Base-by-base conservation (phyloP, 148 eudicot genomes). In the Diospyros lotus region DNA sequence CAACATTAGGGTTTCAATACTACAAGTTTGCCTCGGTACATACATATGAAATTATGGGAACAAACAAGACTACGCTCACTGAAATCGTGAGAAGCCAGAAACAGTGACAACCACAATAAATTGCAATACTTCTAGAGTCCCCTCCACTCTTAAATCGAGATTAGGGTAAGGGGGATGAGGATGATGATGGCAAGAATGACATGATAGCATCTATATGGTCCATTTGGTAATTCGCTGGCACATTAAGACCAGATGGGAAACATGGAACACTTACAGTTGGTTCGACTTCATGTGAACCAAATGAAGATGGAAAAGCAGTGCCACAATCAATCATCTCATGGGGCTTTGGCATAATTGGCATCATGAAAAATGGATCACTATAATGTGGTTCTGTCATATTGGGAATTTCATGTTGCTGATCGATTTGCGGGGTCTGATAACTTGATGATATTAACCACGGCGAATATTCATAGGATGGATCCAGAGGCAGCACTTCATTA, bases 151-250 rank as follows among this genome's bases (percentile, higher is more conserved):
- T 28, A 28, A 28, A 28, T 28, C 28, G 42, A 4, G 64, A 42
- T 17, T 51, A 8, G 18, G 64, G 55, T 2, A 62, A 75, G 2
- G 66, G 53, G 15, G 67, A 50, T n/a, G 71, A 56, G 12, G 77
- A 73, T 1, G 84, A 69, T 40, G 76, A 66, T 51, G 72, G 73
- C 5, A 72, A 14, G 54, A 79, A 50, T 43, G 78, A 54, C 76
- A 75, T 54, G 55, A 76, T 40, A 10, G 78, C 62, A 3, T 81
- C 80, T 15, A 76, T 73, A 58, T 53, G 46, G 15, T 73, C 75
- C 71, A 53, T 60, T 8, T 66, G 79, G 59, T 72, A 42, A 44
- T 44, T 1, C 13, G 78, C 62, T 58, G 68, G 8, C 66, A 56
- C 43, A 58, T 13, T 9, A 2, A 40, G 11, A 58, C 66, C 71